A percentile compares a stretch with the other conserved stretches of the same genome.
Conservation (phyloP, 495 filamentous ascomycete genomes). For the Hypomontagnella monticulosa region DNA sequence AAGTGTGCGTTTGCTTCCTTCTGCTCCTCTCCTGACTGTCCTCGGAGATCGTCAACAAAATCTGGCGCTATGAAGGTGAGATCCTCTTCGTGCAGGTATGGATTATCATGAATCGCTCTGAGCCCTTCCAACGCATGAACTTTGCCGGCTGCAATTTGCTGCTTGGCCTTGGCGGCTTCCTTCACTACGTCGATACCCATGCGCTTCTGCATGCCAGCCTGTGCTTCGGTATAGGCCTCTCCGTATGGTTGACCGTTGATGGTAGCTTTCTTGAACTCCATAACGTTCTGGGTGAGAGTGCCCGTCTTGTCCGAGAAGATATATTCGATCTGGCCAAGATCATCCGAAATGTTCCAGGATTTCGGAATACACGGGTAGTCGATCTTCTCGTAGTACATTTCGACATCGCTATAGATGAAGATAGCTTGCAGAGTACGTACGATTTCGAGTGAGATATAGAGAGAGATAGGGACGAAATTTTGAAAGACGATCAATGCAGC, state of each 20-base stretch:
- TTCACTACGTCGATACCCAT: constrained; percentile 85
- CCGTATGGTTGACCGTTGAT: constrained; percentile 95
- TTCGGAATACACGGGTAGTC: constrained; percentile 96
- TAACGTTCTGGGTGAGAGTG: constrained; percentile 97
- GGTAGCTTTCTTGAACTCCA: constrained; percentile 99
- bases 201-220: constrained; percentile 92
- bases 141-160: constrained; percentile 83
- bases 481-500: constrained; percentile 94
- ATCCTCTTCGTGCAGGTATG: constrained; percentile 88
- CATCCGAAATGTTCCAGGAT: constrained; percentile 99
- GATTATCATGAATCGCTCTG: constrained; percentile 84
- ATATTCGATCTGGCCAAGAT: constrained; percentile 98
- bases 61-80: constrained; percentile 93
- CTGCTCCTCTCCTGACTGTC: constrained; percentile 80
- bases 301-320: constrained; percentile 99
- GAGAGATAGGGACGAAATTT: constrained; percentile 97
- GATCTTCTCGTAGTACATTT: constrained; percentile 96
- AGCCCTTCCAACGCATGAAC: constrained; percentile 74
- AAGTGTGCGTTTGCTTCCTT: constrained; percentile 82
- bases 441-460: constrained; percentile 98
- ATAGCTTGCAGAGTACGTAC: constrained; percentile 91
- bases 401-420: constrained; percentile 95
- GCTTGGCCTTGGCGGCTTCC: constrained; percentile 74
- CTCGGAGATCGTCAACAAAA: constrained; percentile 82
- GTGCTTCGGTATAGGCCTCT: constrained; percentile 96